A percentile compares a stretch with the other conserved stretches of the same genome.
phyloP scores from a whole-genome alignment of 1,284 basidiomycete species.

The Amylostereum areolatum region DNA sequence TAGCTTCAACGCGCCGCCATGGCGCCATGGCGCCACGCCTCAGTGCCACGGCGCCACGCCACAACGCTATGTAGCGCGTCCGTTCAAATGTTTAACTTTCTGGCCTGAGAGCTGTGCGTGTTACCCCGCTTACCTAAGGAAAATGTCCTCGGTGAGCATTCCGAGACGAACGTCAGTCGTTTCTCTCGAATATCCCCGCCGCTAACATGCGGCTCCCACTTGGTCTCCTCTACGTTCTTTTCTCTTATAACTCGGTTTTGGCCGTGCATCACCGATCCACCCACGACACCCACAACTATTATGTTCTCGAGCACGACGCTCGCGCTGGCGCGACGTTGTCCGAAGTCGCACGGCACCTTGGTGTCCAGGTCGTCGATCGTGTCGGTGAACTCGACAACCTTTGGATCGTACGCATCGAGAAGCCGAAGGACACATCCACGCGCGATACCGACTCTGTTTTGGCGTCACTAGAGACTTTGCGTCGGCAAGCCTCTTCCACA shows the following conservation, averaged over 20 bases:
- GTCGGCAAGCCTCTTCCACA: slow-evolving; percentile 26
- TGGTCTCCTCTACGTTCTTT: slow-evolving; percentile 23
- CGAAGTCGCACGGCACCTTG: slow-evolving; percentile 57
- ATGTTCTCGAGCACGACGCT: slow-evolving; percentile 76
- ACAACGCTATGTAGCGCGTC: too few relatives aligned
- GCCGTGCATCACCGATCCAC: slow-evolving; percentile 38
- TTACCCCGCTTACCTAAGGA: too few relatives aligned
- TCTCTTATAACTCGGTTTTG: slow-evolving; percentile 19
- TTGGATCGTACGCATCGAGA: slow-evolving; percentile 77
- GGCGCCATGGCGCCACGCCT: too few relatives aligned
- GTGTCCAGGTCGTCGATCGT: slow-evolving; percentile 83
- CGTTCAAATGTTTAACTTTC: too few relatives aligned
- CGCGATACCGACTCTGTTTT: slow-evolving; percentile 48
- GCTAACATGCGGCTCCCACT: slow-evolving; percentile 25
- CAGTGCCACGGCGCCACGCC: too few relatives aligned
- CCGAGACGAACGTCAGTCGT: slow-evolving; percentile 1
- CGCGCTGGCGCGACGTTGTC: slow-evolving; percentile 44
- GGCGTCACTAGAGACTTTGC: slow-evolving; percentile 41
- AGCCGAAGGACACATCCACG: slow-evolving; percentile 23
- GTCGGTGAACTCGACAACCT: slow-evolving; percentile 80
- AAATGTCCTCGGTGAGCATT: slow-evolving; percentile 2
- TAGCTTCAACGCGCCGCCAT: too few relatives aligned
- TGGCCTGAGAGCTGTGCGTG: too few relatives aligned
- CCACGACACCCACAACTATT: slow-evolving; percentile 87
- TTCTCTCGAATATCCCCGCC: slow-evolving; percentile 1